These are phyloP conservation scores for Wolfiporia cocos DNA, from an alignment of 1,284 basidiomycete species.

Conservation along the genomic window DNA sequence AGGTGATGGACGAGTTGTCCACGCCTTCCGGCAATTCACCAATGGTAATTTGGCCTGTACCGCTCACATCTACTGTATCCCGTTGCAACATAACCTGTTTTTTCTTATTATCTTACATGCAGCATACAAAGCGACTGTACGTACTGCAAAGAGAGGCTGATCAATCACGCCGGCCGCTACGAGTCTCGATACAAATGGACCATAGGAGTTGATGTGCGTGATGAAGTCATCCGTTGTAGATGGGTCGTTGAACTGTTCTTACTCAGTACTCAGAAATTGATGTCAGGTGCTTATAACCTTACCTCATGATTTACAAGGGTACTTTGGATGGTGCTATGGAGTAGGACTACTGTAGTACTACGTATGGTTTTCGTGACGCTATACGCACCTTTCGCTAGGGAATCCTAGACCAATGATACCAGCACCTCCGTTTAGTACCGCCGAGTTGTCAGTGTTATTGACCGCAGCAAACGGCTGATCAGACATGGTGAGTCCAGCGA, in stretches of 20 bases:
- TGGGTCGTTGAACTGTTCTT: constrained; percentile 22
- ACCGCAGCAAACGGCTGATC: constrained; percentile 30
- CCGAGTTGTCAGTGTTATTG: constrained; percentile 29
- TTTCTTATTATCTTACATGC: not conserved
- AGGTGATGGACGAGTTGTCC: constrained; percentile 33
- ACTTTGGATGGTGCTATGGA: constrained; percentile 34
- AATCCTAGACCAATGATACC: constrained; percentile 37
- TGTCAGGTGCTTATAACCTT: not conserved
- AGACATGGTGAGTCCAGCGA: constrained; percentile 31
- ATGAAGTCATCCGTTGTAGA: constrained; percentile 36
- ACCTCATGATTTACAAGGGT: constrained; percentile 30
- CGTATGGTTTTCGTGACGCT: too few relatives aligned
- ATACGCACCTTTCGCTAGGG: constrained; percentile 28
- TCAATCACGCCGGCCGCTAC: constrained; percentile 35
- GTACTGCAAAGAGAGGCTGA: constrained; percentile 37
- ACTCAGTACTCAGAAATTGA: constrained; percentile 1
- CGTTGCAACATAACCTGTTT: constrained; percentile 33
- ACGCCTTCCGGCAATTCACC: constrained; percentile 34
- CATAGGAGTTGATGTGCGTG: constrained; percentile 30
- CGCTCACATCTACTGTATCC: constrained; percentile 31
- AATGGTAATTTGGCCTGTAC: constrained; percentile 33
- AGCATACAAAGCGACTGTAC: constrained; percentile 1
- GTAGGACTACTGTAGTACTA: too few relatives aligned
- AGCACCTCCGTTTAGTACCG: constrained; percentile 29
- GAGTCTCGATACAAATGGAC: constrained; percentile 42